Conservation (phyloP, 1,284 basidiomycete species). For the Phylloboletellus chloephorus region DNA sequence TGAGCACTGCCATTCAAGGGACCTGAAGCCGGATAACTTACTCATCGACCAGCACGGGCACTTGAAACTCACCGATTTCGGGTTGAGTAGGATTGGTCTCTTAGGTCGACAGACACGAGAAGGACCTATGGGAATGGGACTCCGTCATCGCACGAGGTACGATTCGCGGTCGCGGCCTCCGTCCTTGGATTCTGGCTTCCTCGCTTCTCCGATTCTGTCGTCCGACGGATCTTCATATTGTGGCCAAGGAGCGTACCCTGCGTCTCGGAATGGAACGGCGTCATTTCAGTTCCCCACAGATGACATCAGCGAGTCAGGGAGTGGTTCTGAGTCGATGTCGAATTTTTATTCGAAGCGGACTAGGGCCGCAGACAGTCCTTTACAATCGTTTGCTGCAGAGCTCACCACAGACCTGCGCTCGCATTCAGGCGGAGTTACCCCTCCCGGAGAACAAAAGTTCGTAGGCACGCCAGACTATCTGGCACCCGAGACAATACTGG, state of each 20-base stretch:
- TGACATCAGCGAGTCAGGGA: constrained; percentile 74
- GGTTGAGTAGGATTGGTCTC: constrained; percentile 93
- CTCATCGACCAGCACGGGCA: constrained; percentile 96
- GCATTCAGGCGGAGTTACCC: constrained; percentile 56
- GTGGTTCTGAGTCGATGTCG: constrained; percentile 74
- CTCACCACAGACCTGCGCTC: constrained; percentile 75
- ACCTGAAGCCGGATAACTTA: constrained; percentile 96
- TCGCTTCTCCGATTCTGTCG: constrained; percentile 65
- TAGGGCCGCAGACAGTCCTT: constrained; percentile 63
- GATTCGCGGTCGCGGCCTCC: constrained; percentile 69
- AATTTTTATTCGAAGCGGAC: constrained; percentile 54
- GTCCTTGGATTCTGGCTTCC: constrained; percentile 78
- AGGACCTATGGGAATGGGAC: constrained; percentile 52
- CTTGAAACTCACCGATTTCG: constrained; percentile 97
- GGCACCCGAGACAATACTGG: constrained; percentile 94
- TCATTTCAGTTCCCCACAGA: constrained; percentile 68
- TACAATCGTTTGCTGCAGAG: constrained; percentile 77
- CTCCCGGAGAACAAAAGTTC: constrained; percentile 84
- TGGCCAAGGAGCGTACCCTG: constrained; percentile 53
- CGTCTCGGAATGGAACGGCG: constrained; percentile 54
- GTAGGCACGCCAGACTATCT: constrained; percentile 97
- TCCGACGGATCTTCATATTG: constrained; percentile 80
- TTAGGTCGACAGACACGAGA: constrained; percentile 93
- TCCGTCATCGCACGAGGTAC: constrained; percentile 51
- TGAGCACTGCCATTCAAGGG: constrained; percentile 46